These are phyloP conservation scores for Microdochium bolleyi DNA, from an alignment of 2,329 filamentous ascomycete genomes.

Conservation along the genomic window DNA sequence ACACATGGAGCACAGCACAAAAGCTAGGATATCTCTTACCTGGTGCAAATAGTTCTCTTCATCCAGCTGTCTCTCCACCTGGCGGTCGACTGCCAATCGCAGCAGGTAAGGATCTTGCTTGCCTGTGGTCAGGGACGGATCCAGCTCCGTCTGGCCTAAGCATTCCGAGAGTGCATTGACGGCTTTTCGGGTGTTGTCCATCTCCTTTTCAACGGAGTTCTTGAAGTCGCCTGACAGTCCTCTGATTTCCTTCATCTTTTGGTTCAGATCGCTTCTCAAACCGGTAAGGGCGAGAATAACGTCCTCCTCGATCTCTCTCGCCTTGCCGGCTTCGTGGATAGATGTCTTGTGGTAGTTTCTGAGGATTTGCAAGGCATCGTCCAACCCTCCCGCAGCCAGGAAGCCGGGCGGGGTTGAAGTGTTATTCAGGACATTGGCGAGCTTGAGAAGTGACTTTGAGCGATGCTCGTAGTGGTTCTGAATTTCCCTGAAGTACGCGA, in stretches of 20 bases:
- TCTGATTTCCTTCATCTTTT: constrained; percentile 99
- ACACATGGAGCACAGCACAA: neutral
- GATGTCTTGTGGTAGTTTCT: constrained; percentile 76
- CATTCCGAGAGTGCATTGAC: constrained; percentile 77
- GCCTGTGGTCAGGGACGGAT: constrained; percentile 65
- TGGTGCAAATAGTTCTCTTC: constrained; percentile 97
- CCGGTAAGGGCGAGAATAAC: constrained; percentile 83
- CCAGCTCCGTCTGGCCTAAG: constrained; percentile 70
- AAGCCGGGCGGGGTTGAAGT: constrained; percentile 68
- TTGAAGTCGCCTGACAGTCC: constrained; percentile 90
- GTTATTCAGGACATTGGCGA: constrained; percentile 79
- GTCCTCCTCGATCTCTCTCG: constrained; percentile 82
- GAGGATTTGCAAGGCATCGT: constrained; percentile 76
- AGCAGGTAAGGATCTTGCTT: constrained; percentile 91
- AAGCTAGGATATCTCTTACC: constrained; percentile 38
- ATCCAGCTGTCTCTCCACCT: constrained; percentile 86
- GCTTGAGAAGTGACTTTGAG: constrained; percentile 73
- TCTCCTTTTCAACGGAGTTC: constrained; percentile 92
- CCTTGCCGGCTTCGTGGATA: constrained; percentile 76
- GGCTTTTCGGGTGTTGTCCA: constrained; percentile 72
- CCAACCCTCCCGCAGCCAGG: constrained; percentile 72
- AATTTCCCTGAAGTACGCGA: constrained; percentile 88
- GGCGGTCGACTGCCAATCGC: constrained; percentile 76
- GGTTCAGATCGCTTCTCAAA: constrained; percentile 77
- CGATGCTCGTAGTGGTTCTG: constrained; percentile 82